Conservation (phyloP, 371 early-diverging fungal species). For the Zopfochytrium polystomum region DNA sequence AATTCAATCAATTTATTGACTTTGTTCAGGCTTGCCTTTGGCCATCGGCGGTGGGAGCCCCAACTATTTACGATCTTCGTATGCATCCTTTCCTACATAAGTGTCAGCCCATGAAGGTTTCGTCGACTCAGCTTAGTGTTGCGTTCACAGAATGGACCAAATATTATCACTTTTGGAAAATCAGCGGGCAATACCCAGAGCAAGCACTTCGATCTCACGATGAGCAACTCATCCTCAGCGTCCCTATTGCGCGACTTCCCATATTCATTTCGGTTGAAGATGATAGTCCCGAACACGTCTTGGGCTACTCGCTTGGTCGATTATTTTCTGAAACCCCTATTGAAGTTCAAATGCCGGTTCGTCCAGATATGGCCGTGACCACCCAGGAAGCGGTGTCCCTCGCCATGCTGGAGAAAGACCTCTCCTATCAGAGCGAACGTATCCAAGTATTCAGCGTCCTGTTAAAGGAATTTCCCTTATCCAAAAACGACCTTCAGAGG, state of each 20-base stretch:
- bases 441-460: not conserved
- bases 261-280: not conserved
- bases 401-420: not conserved
- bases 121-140: not conserved
- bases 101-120: not conserved
- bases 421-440: not conserved
- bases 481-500: conserved; percentile 59
- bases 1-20: not conserved
- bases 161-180: not conserved
- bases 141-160: not conserved
- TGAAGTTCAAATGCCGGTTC: not conserved
- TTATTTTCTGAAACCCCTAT: not conserved
- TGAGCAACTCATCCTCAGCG: not conserved
- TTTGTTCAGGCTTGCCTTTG: not conserved
- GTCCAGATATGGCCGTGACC: not conserved
- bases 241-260: not conserved
- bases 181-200: not conserved
- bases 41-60: not conserved
- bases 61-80: not conserved
- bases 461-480: conserved; percentile 67
- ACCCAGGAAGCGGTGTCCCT: not conserved
- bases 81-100: not conserved
- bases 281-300: not conserved
- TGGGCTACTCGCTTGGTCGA: not conserved
- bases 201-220: not conserved